Percentiles rank a stretch among this genome's conserved stretches.
phyloP scores from a whole-genome alignment of 139 green algal species.

The Tetradesmus lagerheimii region DNA sequence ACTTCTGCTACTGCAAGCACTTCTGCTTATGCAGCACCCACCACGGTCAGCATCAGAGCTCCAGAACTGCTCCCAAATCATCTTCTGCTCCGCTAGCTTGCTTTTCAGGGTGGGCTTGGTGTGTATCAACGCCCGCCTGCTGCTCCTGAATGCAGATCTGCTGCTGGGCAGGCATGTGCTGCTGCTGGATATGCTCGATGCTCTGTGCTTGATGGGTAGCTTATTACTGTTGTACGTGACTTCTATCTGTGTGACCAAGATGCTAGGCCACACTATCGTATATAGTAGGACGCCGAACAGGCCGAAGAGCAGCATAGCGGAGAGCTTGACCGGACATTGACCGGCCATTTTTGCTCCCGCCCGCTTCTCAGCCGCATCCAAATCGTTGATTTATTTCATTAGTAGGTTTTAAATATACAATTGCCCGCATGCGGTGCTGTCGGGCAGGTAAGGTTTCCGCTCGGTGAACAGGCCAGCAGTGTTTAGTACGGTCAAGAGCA shows the following conservation, averaged over 20 bases:
- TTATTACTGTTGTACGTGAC: neutral
- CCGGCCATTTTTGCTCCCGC: no score
- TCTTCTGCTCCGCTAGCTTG: conserved; percentile 74
- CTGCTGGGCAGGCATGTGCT: conserved; percentile 12
- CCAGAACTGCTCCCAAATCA: conserved; percentile 48
- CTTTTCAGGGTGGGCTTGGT: conserved; percentile 80
- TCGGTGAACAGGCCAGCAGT: no score
- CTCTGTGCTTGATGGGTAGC: neutral
- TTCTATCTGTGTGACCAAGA: neutral
- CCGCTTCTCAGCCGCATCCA: neutral
- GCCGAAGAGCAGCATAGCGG: neutral
- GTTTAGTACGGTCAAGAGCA: no score
- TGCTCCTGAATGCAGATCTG: neutral
- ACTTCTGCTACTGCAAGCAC: no score
- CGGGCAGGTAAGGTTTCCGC: no score
- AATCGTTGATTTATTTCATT: neutral
- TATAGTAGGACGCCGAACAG: neutral
- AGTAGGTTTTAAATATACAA: no score
- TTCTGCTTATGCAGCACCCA: neutral
- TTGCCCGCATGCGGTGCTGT: no score
- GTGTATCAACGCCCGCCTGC: conserved; percentile 36
- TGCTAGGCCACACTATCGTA: neutral
- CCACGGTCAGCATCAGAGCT: neutral
- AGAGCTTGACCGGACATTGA: neutral
- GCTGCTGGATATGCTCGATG: neutral